These are phyloP conservation scores for Mycena amicta DNA, from an alignment of 768 basidiomycete genomes.

Conservation along the genomic window DNA sequence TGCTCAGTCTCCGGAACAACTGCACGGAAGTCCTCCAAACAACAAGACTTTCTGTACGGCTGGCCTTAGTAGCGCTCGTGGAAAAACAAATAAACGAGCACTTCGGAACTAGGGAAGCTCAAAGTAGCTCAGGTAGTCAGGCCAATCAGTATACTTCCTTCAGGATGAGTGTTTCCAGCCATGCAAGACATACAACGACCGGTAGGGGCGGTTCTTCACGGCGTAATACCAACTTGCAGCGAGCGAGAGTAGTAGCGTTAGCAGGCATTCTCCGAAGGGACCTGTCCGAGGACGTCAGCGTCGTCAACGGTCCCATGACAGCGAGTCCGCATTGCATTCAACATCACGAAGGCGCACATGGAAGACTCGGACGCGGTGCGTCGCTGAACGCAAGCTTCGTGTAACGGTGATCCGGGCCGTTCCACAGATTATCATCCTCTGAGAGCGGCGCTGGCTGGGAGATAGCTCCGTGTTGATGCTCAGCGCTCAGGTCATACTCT, in stretches of 20 bases:
- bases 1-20: too few species aligned
- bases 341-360: neutral
- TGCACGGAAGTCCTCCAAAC: too few species aligned
- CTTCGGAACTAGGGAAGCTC: neutral
- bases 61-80: neutral
- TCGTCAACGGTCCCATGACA: neutral
- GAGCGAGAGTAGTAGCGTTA: neutral
- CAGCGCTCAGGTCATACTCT: too few species aligned
- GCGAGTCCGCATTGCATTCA: neutral
- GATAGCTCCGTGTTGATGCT: too few species aligned
- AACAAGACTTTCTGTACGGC: too few species aligned
- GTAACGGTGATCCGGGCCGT: too few species aligned
- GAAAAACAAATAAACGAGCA: neutral
- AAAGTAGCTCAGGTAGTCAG: neutral
- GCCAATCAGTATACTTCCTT: neutral
- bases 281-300: neutral
- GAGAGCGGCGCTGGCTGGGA: too few species aligned
- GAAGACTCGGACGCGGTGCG: neutral
- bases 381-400: too few species aligned
- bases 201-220: neutral
- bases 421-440: too few species aligned
- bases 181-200: neutral
- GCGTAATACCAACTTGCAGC: neutral
- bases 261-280: neutral
- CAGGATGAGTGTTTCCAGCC: neutral